These are phyloP conservation scores for Podospora comata DNA, from an alignment of 495 filamentous ascomycete genomes.

Conservation along the genomic window DNA sequence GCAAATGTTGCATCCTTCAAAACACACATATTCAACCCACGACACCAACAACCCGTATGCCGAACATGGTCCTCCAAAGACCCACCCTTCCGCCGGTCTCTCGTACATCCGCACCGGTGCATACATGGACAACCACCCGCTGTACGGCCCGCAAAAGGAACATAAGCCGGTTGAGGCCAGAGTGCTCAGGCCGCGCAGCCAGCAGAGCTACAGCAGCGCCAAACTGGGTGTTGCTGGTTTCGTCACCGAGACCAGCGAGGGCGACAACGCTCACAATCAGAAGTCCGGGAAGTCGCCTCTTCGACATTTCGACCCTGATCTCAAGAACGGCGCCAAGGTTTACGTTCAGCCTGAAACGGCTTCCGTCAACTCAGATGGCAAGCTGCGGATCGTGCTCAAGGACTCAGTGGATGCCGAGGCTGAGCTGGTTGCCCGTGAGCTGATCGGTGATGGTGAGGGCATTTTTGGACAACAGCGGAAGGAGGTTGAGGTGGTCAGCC, in stretches of 20 bases:
- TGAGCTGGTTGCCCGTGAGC: slow-evolving; percentile 52
- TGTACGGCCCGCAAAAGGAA: slow-evolving; percentile 69
- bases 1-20: no score
- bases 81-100: slow-evolving; percentile 88
- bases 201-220: slow-evolving; percentile 3
- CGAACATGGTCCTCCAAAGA: slow-evolving; percentile 64
- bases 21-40: slow-evolving; percentile 12
- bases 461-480: slow-evolving; percentile 27
- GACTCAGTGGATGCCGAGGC: slow-evolving; percentile 44
- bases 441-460: slow-evolving; percentile 34
- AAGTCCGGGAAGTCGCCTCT: slow-evolving; percentile 27
- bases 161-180: slow-evolving; percentile 65
- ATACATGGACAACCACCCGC: slow-evolving; percentile 72
- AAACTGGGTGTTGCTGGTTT: slow-evolving; percentile 52
- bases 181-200: slow-evolving; percentile 56
- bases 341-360: slow-evolving; percentile 58
- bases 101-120: slow-evolving; percentile 74
- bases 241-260: slow-evolving; percentile 32
- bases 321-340: slow-evolving; percentile 63
- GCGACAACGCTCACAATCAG: slow-evolving; percentile 31
- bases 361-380: slow-evolving; percentile 57
- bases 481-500: neutral
- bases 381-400: slow-evolving; percentile 44
- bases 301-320: slow-evolving; percentile 53
- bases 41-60: slow-evolving; percentile 49